Evolutionary conservation across 140 eudicot genomes (phyloP), one percentile per base, ranked within the genome.

Genomic region (Cichorium intybus): DNA sequence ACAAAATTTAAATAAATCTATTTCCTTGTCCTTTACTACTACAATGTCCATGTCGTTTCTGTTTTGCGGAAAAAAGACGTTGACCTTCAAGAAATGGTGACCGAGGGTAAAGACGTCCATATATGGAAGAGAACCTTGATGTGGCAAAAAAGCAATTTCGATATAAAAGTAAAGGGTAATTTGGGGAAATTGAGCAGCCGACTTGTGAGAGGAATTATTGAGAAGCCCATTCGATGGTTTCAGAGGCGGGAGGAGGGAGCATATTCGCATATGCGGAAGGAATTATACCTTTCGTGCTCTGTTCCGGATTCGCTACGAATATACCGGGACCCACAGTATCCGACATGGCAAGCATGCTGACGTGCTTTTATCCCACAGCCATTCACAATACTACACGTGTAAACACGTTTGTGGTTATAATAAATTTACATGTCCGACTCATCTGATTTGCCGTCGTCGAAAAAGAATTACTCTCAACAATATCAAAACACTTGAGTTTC

Each of bases 201-300:
- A 43, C 75, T 39, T 45, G 45, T 7, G 65, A 18, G 14, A 24
- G 5, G 9, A 64, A 66, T 75, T 22, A 51, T 68, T 74, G 73
- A 31, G 28, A 41, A 46, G n/a, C 20, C 65, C 17, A 64, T 39
- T 56, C 10, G 69, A 49, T 57, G 45, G 18, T 43, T 48, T 33
- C 27, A 17, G 41, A 48, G 75, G 58, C 45, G 71, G 65, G 68
- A 51, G 55, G 51, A 27, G 43, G 33, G 11, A 75, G 80, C 71
- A 75, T 75, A 75, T 75, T 75, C 80, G 80, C 70, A 75, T 75
- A 75, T 75, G 56, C 60, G 10, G 4, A 22, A 0, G 4, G 73
- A 20, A 60, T 75, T 48, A 75, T 75, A 1, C 80, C 66, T 60
- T 75, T 52, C 80, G 60, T 68, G 41, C 34, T 41, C 71, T 24